Base-by-base conservation (phyloP, 2,329 filamentous ascomycete genomes). In the Apiospora malaysiana region DNA sequence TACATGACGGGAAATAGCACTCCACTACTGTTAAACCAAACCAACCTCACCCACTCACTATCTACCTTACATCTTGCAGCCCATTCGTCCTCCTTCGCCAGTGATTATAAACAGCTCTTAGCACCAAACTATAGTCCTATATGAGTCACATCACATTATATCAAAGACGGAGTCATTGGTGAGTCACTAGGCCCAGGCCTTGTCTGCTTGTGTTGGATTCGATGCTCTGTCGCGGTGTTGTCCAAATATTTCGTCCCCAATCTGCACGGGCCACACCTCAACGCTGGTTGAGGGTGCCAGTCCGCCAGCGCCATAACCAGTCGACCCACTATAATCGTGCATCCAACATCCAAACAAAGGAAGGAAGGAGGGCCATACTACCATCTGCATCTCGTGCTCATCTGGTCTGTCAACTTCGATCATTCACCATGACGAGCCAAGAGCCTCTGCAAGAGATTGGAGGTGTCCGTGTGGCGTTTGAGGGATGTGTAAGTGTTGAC, bases 401-500 rank as follows among this genome's bases (percentile, higher is more conserved):
- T 14, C 21, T 37, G n/a, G 56, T 63, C 56, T n/a, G 27, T 14
- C 32, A 40, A 40, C 27, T n/a, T 63, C 56, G n/a, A 37, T 32
- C 18, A 40, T 40, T 32, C 32, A 32, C 2, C 18, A 63, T 63
- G 56, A 9, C 56, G 12, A 63, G 56, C 14, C 1, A n/a, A n/a
- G 14, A 63, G 32, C 9, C 18, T 23, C 56, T 67, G 40, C 23
- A 46, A n/a, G 46, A 49, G 32, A 40, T 49, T 2, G 45, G 82
- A 43, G 88, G 87, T 70, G 83, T 96, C 72, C 90, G 94, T 68
- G 86, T 97, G 72, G 94, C 94, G 23, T 85, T 97, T 8, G 93
- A 97, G 85, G 94, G 94, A 77, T 97, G 94, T 79, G 92, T 94
- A 46, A 65, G 68, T 65, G 9, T 16, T 43, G 43, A 23, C 2